A percentile compares a stretch with the other conserved stretches of the same genome.
Evolutionary conservation across 345 rosid genomes (phyloP).

Genomic region (Gossypium stocksii): DNA sequence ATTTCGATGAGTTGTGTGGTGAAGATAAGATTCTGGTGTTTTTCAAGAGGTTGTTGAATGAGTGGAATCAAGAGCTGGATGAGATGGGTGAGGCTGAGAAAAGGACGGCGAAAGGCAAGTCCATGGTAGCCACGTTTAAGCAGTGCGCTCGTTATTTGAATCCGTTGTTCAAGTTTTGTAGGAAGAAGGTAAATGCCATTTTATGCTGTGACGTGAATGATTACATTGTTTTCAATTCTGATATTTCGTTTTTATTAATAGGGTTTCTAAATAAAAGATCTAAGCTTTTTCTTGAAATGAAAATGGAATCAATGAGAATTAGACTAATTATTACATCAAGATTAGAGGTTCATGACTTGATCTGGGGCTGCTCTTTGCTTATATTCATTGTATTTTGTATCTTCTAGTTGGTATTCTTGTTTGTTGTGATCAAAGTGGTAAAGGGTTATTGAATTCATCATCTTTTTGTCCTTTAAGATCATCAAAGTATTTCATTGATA

Average conservation of each 20-base stretch:
- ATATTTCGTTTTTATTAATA: not conserved
- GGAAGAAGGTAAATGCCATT: constrained; percentile 70
- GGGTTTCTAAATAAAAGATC: not conserved
- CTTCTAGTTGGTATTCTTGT: not conserved
- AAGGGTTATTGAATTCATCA: not conserved
- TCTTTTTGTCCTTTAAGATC: not conserved
- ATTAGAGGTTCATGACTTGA: not conserved
- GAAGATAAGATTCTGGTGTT: constrained; percentile 94
- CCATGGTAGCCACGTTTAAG: constrained; percentile 89
- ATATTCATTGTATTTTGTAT: not conserved
- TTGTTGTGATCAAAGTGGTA: not conserved
- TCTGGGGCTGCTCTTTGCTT: not conserved
- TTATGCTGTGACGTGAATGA: not conserved
- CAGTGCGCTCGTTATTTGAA: constrained; percentile 90
- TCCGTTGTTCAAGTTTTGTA: constrained; percentile 93
- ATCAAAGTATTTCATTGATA: not conserved
- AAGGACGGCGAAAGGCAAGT: constrained; percentile 88
- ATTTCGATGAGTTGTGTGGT: constrained; percentile 81
- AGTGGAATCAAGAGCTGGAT: constrained; percentile 91
- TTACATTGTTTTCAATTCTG: not conserved
- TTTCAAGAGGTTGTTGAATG: constrained; percentile 81
- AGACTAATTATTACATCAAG: not conserved
- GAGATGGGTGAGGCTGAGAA: constrained; percentile 73
- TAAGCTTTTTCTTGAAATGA: not conserved
- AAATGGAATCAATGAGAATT: not conserved